Evolutionary conservation across 345 rosid genomes (phyloP), one percentile per base, ranked within the genome.

Genomic region (Aquilaria malaccensis): DNA sequence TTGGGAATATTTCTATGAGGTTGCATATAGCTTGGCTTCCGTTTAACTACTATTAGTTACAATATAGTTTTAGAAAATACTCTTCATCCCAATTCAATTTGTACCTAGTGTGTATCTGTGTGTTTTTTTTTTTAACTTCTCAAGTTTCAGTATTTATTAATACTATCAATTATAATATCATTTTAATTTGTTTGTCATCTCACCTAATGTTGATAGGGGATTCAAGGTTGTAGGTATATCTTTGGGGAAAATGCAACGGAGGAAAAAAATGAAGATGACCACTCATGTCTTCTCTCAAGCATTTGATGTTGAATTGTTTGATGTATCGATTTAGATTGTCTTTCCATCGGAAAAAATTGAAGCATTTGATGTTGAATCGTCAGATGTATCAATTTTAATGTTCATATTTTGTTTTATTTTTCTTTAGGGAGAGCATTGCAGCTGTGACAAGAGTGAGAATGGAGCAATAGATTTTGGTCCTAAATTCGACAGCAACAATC

Each of bases 251-350:
- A 87, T 73, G 76, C 95, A 0, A 65, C 66, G 1, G 45, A 6
- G 13, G 91, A 87, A 76, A 87, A 85, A 70, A 81, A 22, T 89
- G 74, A 74, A 81, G 37, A 83, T 85, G 97, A 87, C 92, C 10
- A 81, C 90, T 29, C 97, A 85, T 30, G 89, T 89, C 62, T 85
- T 87, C 67, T 85, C 95, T 50, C 83, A 83, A 68, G 82, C 92
- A 61, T 76, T 65, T 37, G 85, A 89, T 76, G 52, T 74, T 46
- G 68, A 81, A 31, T 56, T 69, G 56, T 85, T 86, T 10, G 45
- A 66, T 15, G 83, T 89, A n/a, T 87, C 83, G 33, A 80, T 93
- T 67, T 91, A 93, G 74, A 75, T 89, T 62, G 89, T 87, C 67
- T 85, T 93, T 75, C 91, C 94, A 41, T 52, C 58, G 33, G 87